Base-by-base conservation (phyloP, 2,329 filamentous ascomycete genomes). In the Pseudogymnoascus sp. region DNA sequence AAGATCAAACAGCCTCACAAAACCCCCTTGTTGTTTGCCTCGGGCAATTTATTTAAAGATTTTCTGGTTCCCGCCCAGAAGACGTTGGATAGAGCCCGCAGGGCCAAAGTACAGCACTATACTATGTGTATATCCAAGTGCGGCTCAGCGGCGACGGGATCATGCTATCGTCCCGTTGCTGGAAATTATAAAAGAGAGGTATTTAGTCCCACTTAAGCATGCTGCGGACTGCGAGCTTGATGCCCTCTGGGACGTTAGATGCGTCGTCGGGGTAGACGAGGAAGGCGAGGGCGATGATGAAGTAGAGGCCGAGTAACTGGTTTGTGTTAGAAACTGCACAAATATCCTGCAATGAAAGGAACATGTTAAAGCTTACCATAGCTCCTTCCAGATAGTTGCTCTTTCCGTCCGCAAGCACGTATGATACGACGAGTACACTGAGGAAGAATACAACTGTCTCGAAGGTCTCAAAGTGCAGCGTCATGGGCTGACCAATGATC, bases 381-480 rank as follows among this genome's bases (percentile, higher is more conserved):
- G 87, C 87, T 59, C 89, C 89, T 74, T 93, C 89, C 31, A 93
- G 83, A 69, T 93, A 91, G 75, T 93, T 95, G 13, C 87, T 90
- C 75, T 89, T 90, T 71, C 90, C 90, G 71, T 93, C 90, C 72
- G 90, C 87, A 47, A 93, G 87, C 2, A 83, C 89, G 75, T 86
- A 92, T 64, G 84, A 90, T 35, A 91, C 88, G 33, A 92, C 87
- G 44, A 92, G 76, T 1, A 90, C 87, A 9, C 87, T 89, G 62
- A 92, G 80, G 64, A 88, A 89, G 74, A 92, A 92, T 0, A 88
- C 84, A 42, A 92, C 86, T 0, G 89, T 91, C 77, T 91, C 87
- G 70, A 92, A 90, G 2, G 83, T 89, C 78, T 93, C 87, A 72
- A 95, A 95, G 72, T 89, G 88, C 44, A 93, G 80, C 6, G 88